Conservation (phyloP, 2,329 filamentous ascomycete species). For the Monilinia laxa region DNA sequence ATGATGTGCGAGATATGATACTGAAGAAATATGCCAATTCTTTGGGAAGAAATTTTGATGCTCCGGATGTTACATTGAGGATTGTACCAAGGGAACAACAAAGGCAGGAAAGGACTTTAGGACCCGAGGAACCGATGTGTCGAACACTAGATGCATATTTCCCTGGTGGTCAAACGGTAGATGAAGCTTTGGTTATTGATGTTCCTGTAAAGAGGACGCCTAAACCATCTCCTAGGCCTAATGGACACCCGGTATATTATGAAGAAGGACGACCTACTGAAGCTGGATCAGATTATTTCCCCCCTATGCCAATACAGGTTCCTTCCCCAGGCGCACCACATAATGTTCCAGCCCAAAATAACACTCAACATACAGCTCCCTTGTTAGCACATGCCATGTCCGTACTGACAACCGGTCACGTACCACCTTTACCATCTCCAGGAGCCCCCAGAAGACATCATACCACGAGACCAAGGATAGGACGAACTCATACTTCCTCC, state of each 20-base stretch:
- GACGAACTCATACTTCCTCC: constrained; percentile 75
- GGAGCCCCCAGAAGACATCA: constrained; percentile 63
- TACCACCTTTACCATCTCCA: constrained; percentile 79
- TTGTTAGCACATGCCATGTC: constrained; percentile 66
- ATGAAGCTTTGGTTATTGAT: constrained; percentile 90
- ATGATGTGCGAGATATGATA: constrained; percentile 91
- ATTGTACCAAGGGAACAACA: constrained; percentile 70
- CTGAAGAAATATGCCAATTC: constrained; percentile 93
- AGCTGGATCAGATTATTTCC: constrained; percentile 78
- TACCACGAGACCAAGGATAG: constrained; percentile 59
- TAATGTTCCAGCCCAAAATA: constrained; percentile 35
- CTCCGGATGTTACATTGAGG: constrained; percentile 81
- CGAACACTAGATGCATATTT: constrained; percentile 78
- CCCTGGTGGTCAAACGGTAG: constrained; percentile 80
- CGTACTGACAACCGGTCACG: constrained; percentile 75
- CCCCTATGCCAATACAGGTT: constrained; percentile 57
- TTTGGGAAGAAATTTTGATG: constrained; percentile 81
- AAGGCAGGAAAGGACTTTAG: constrained; percentile 66
- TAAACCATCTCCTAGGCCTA: constrained; percentile 68
- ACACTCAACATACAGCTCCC: constrained; percentile 31
- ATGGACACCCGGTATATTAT: constrained; percentile 48
- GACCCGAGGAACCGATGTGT: constrained; percentile 82
- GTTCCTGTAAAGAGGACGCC: constrained; percentile 75
- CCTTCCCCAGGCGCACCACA: constrained; percentile 40
- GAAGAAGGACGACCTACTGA: constrained; percentile 64